Conservation (phyloP, 1,139 yeast species). For the Debaryomycetaceae sp. region DNA sequence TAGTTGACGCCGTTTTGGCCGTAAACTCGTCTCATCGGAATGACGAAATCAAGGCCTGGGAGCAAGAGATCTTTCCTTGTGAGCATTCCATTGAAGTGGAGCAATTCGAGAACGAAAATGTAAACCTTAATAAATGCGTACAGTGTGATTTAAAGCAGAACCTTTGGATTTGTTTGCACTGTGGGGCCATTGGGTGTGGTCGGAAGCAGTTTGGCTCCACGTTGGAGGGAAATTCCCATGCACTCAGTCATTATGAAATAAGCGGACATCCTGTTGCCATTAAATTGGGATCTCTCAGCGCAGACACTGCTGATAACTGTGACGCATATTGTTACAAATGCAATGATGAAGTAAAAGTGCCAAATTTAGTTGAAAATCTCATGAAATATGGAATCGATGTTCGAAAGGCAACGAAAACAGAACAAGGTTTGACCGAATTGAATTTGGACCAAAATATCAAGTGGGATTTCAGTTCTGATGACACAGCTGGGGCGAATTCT, state of each 20-base stretch:
- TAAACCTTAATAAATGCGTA: slow-evolving; percentile 51
- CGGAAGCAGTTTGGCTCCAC: slow-evolving; percentile 85
- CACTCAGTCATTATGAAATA: slow-evolving; percentile 60
- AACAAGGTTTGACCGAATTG: slow-evolving; percentile 80
- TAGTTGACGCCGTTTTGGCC: slow-evolving; percentile 50
- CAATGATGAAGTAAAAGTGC: slow-evolving; percentile 84
- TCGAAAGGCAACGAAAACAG: slow-evolving; percentile 57
- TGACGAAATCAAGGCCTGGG: slow-evolving; percentile 88
- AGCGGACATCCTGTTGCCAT: slow-evolving; percentile 78
- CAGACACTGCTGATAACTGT: slow-evolving; percentile 48
- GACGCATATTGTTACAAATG: slow-evolving; percentile 89
- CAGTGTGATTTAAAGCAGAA: slow-evolving; percentile 64
- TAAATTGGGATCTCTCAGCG: slow-evolving; percentile 82
- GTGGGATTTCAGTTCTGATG: slow-evolving; percentile 88
- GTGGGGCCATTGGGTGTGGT: slow-evolving; percentile 91
- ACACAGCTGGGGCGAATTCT: slow-evolving; percentile 64
- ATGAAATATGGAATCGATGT: slow-evolving; percentile 69
- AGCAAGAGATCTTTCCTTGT: slow-evolving; percentile 79
- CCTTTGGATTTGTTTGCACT: slow-evolving; percentile 86
- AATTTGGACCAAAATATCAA: slow-evolving; percentile 89
- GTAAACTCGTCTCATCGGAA: slow-evolving; percentile 66
- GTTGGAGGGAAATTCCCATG: slow-evolving; percentile 91
- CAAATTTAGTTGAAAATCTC: slow-evolving; percentile 50
- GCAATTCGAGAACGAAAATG: slow-evolving; percentile 25
- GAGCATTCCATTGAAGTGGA: slow-evolving; percentile 60